phyloP scores from a whole-genome alignment of 306 rosid genomes.

The Corylus americana region DNA sequence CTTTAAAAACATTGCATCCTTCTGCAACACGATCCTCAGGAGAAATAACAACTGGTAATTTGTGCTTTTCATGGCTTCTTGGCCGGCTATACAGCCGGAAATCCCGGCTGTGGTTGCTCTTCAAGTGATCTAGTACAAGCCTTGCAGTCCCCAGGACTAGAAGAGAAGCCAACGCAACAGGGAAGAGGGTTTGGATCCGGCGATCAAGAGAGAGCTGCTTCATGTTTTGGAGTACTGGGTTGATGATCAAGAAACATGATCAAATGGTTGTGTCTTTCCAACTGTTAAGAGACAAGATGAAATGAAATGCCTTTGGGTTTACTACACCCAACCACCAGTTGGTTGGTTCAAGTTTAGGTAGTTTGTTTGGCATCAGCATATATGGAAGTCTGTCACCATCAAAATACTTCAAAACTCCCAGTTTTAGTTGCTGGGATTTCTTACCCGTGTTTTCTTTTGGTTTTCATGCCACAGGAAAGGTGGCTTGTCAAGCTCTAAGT shows the following conservation, averaged over 20 bases:
- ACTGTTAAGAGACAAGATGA: conserved; percentile 9
- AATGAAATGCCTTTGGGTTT: conserved; percentile 26
- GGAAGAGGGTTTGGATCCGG: conserved; percentile 55
- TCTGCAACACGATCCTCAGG: conserved; percentile 56
- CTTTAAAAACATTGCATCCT: conserved; percentile 71
- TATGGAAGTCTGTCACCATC: neutral
- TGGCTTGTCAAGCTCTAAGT: neutral
- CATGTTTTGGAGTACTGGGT: conserved; percentile 29
- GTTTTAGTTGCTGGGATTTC: too few species aligned
- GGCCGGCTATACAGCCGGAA: conserved; percentile 38
- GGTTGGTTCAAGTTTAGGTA: conserved; percentile 55
- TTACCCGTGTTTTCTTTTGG: too few species aligned
- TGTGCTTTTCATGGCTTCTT: conserved; percentile 27
- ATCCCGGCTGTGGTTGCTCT: conserved; percentile 46
- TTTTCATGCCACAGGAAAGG: neutral
- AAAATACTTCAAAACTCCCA: neutral
- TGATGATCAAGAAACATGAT: neutral
- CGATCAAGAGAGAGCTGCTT: conserved; percentile 49
- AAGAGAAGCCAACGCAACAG: conserved; percentile 56
- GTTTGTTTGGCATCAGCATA: conserved; percentile 29
- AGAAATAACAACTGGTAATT: conserved; percentile 43
- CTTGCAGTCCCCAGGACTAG: conserved; percentile 60
- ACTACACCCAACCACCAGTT: conserved; percentile 68
- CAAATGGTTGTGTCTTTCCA: conserved; percentile 2
- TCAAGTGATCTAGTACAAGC: conserved; percentile 57